These are phyloP conservation scores for Venturia asperata DNA, from an alignment of 2,329 filamentous ascomycete genomes.

Conservation along the genomic window DNA sequence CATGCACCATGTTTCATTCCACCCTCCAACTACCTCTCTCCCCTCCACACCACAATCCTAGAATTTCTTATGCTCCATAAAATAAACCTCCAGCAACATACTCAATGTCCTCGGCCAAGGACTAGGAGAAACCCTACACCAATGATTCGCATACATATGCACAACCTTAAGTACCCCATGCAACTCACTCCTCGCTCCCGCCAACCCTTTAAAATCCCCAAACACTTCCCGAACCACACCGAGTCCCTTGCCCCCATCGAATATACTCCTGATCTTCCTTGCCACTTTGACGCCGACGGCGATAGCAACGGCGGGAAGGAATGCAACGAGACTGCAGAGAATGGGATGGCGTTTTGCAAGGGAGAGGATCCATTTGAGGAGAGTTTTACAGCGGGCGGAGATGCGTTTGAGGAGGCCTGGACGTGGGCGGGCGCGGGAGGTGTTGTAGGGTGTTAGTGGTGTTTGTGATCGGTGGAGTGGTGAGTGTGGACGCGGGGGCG, in stretches of 20 bases:
- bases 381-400: conserved; percentile 10
- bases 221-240: not conserved
- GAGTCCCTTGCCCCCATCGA: not conserved
- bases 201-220: not conserved
- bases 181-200: not conserved
- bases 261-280: not conserved
- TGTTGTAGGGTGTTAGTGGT: not conserved
- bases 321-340: not conserved
- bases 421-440: not conserved
- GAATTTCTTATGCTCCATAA: conserved; percentile 8
- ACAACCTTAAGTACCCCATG: conserved; percentile 11
- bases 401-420: not conserved
- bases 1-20: too few species aligned
- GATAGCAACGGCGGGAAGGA: not conserved
- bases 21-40: not conserved
- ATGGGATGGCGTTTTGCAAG: not conserved
- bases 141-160: conserved; percentile 12
- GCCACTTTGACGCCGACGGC: not conserved
- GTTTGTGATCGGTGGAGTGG: not conserved
- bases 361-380: not conserved
- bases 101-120: conserved; percentile 7
- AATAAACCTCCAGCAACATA: not conserved
- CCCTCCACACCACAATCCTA: not conserved
- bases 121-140: conserved; percentile 6
- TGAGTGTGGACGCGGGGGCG: not conserved